These are phyloP conservation scores for Aspergillus novoparasiticus DNA, from an alignment of 2,329 filamentous ascomycete species.

Conservation along the genomic window DNA sequence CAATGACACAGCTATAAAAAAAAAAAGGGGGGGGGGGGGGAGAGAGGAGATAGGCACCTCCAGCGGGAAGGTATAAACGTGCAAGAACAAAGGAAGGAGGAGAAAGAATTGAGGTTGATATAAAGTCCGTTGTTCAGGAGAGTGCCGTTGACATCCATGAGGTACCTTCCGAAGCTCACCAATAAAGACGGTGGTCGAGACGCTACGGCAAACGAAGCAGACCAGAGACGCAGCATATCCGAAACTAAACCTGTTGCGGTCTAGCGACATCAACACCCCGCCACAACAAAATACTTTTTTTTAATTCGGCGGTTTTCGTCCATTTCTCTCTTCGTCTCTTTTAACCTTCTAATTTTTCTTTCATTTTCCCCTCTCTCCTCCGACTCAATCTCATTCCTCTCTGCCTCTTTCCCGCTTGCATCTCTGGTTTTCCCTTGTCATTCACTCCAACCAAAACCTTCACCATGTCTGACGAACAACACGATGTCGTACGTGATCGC, in stretches of 20 bases:
- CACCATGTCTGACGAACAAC: constrained; percentile 63
- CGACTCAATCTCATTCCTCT: constrained; percentile 23
- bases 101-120: not conserved
- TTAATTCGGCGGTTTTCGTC: constrained; percentile 29
- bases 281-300: constrained; percentile 39
- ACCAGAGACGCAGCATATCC: constrained; percentile 10
- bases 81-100: too few relatives aligned
- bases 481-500: constrained; percentile 54
- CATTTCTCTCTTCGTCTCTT: constrained; percentile 28
- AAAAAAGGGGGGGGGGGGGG: too few relatives aligned
- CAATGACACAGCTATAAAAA: not conserved
- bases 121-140: not conserved
- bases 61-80: not conserved
- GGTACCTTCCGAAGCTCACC: not conserved
- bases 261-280: constrained; percentile 32
- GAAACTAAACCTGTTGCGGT: constrained; percentile 28
- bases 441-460: constrained; percentile 33
- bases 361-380: constrained; percentile 24
- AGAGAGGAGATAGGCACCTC: not conserved
- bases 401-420: constrained; percentile 23
- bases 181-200: constrained; percentile 5
- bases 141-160: not conserved
- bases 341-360: constrained; percentile 25
- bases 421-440: constrained; percentile 13
- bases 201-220: constrained; percentile 7